Evolutionary conservation across 345 rosid genomes (phyloP), one percentile per base, ranked within the genome.

Genomic region (Carallia pectinifolia): DNA sequence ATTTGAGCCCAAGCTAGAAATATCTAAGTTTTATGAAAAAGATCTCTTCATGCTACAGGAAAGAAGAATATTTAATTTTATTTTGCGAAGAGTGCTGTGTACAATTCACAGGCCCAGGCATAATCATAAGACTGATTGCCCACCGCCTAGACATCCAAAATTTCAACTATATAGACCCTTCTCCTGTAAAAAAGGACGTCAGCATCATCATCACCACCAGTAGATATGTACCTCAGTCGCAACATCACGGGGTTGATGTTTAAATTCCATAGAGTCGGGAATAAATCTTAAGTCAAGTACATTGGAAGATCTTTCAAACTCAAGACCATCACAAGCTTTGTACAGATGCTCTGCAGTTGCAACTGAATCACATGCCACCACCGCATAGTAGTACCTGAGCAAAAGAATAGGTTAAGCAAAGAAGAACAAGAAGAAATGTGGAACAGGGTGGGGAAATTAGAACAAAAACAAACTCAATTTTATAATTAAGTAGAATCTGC

Each of bases 261-360:
- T 89, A 80, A 92, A 89, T 71, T 92, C 98, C 92, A 89, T 85
- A 33, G 93, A 80, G 68, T 95, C 98, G 6, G 99, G 97, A 77
- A 95, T 83, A 80, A 89, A 95, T 80, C 98, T 89, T 66, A 95
- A 79, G 74, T 95, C 99, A 34, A 95, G 90, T 76, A 89, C 90
- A 86, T 92, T 95, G 34, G 99, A 82, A 27, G 99, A 90, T 74
- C 92, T 85, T 81, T 88, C 99, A 77, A 95, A 86, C 79, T 95
- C 99, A 58, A 74, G 68, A 50, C 98, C 99, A 82, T 95, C 97
- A 71, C 99, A 90, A 60, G 83, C 71, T 65, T 83, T 88, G 78
- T 92, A 92, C 59, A 95, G 81, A 82, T 82, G 76, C 79, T 92
- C 97, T 38, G 97, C 96, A 23, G 97, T 95, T 64, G 93, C 84